phyloP scores from a whole-genome alignment of 2,329 filamentous ascomycete genomes.

The Akanthomyces muscarius region DNA sequence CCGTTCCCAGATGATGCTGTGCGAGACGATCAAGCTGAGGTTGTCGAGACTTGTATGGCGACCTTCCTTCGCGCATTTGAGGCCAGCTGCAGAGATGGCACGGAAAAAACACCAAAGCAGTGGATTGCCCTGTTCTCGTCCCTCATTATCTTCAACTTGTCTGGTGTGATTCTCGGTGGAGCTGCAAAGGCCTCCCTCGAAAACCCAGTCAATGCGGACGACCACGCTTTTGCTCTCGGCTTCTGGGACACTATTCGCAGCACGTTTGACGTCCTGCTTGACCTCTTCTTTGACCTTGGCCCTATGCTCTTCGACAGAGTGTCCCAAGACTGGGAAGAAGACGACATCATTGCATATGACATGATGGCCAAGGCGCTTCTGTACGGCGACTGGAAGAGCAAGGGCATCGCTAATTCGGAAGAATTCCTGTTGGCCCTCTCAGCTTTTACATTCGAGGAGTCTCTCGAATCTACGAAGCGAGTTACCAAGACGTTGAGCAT shows the following conservation, averaged over 20 bases:
- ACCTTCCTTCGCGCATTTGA: conserved; percentile 54
- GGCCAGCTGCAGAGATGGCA: conserved; percentile 31
- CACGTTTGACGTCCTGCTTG: not conserved
- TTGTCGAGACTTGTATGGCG: conserved; percentile 47
- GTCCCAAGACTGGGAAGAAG: conserved; percentile 9
- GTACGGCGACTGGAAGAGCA: conserved; percentile 4
- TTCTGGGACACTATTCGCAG: conserved; percentile 7
- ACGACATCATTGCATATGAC: conserved; percentile 5
- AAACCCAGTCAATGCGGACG: conserved; percentile 5
- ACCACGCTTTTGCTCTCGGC: conserved; percentile 5
- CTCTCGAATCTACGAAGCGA: not conserved
- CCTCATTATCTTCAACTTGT: conserved; percentile 56
- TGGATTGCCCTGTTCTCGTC: conserved; percentile 53
- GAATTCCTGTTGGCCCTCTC: conserved; percentile 8
- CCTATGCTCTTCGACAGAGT: conserved; percentile 11
- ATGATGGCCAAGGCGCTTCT: conserved; percentile 9
- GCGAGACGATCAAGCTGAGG: conserved; percentile 42
- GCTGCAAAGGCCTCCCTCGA: conserved; percentile 24
- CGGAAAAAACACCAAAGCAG: conserved; percentile 38
- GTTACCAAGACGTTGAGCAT: not conserved
- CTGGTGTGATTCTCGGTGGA: conserved; percentile 49
- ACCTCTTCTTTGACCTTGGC: conserved; percentile 3
- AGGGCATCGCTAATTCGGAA: conserved; percentile 6
- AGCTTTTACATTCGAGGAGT: not conserved
- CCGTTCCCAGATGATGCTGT: conserved; percentile 40